Conservation (phyloP, 257 asterid genomes). For the Forsythia suspensa region DNA sequence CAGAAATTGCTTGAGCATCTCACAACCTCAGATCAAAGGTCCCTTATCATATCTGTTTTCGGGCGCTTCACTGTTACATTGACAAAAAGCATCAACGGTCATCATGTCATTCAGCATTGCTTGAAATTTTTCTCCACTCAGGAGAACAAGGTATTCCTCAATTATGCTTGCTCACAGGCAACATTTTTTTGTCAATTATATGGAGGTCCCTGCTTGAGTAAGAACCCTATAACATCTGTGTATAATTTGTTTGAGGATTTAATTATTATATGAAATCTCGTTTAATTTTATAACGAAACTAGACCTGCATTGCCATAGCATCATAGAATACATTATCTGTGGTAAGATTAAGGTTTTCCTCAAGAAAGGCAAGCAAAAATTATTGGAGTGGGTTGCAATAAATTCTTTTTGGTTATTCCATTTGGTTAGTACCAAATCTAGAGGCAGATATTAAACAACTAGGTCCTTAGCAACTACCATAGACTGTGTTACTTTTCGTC, state of each 20-base stretch:
- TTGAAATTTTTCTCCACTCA: constrained; percentile 35
- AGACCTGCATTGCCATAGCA: not conserved
- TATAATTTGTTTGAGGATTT: no score
- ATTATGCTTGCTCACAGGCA: no score
- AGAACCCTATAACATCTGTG: no score
- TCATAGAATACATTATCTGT: not conserved
- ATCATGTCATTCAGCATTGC: constrained; percentile 56
- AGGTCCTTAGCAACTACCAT: not conserved
- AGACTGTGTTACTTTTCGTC: not conserved
- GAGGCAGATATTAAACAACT: not conserved
- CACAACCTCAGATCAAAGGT: constrained; percentile 34
- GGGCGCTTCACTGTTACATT: constrained; percentile 37
- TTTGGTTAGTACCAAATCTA: not conserved
- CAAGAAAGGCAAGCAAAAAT: not conserved
- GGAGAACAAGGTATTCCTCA: constrained; percentile 48
- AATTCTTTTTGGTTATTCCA: not conserved
- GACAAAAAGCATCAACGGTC: constrained; percentile 44
- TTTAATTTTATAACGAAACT: no score
- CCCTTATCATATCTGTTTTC: constrained; percentile 24
- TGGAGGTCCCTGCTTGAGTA: no score
- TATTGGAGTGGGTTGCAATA: not conserved
- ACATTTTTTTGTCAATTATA: no score
- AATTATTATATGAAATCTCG: no score
- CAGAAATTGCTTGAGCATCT: constrained; percentile 48
- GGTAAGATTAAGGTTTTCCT: not conserved